Percentiles rank a stretch among this genome's conserved stretches.
These are phyloP conservation scores for Leccinum imitatum DNA, from an alignment of 768 basidiomycete genomes.

Conservation along the genomic window DNA sequence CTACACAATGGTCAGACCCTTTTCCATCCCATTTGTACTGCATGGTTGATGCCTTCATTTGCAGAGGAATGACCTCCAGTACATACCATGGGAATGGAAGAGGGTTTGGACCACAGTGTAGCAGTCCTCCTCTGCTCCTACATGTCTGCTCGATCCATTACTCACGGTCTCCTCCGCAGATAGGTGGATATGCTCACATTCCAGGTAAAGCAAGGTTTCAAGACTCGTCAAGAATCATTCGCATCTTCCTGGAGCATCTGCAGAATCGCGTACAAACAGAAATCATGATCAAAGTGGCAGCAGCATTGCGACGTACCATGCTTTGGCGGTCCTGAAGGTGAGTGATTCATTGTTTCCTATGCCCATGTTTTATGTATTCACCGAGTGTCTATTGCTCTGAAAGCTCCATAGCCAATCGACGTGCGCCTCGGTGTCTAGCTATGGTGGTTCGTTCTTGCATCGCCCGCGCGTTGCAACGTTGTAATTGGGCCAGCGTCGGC, in stretches of 20 bases:
- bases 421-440: not conserved
- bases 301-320: not conserved
- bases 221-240: not conserved
- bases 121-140: conserved; percentile 7
- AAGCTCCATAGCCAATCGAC: not conserved
- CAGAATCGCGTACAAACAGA: not conserved
- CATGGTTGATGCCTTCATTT: conserved; percentile 29
- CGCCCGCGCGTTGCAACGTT: not conserved
- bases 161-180: not conserved
- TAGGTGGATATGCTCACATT: conserved; percentile 3
- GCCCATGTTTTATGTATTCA: not conserved
- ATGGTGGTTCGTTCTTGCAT: not conserved
- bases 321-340: not conserved
- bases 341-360: not conserved
- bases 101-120: conserved; percentile 32
- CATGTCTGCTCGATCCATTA: conserved; percentile 2
- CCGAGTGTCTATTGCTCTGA: not conserved
- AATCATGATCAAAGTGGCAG: not conserved
- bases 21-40: conserved; percentile 30
- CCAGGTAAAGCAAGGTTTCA: not conserved
- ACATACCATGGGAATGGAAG: conserved; percentile 55
- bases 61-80: conserved; percentile 27
- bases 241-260: not conserved
- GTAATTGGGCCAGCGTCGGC: not conserved
- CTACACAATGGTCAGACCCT: conserved; percentile 31